These are phyloP conservation scores for Zasmidium cellare DNA, from an alignment of 2,329 filamentous ascomycete genomes.

Conservation along the genomic window DNA sequence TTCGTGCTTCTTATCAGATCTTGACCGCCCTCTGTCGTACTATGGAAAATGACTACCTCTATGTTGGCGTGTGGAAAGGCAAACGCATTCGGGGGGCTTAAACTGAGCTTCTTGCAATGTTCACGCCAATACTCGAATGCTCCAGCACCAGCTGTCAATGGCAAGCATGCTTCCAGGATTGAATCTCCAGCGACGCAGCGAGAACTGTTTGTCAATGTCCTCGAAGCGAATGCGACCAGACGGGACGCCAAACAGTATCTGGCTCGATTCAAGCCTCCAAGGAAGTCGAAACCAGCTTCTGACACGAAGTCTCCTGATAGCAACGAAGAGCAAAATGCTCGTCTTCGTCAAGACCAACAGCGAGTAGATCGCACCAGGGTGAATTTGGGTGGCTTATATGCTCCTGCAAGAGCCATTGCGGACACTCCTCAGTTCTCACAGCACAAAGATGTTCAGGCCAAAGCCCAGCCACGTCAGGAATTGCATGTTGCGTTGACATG, in stretches of 20 bases:
- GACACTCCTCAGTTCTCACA: constrained; percentile 62
- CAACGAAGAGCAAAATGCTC: constrained; percentile 22
- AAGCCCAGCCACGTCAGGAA: constrained; percentile 42
- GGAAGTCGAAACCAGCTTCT: constrained; percentile 39
- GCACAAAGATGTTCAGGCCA: constrained; percentile 42
- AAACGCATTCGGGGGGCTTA: constrained; percentile 31
- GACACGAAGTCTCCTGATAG: not conserved
- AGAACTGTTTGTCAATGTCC: constrained; percentile 81
- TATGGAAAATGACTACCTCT: constrained; percentile 38
- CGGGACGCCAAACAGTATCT: constrained; percentile 91
- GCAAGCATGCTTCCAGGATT: constrained; percentile 20
- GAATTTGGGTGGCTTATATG: constrained; percentile 63
- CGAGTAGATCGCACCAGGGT: constrained; percentile 50
- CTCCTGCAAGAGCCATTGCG: constrained; percentile 57
- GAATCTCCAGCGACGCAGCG: constrained; percentile 30
- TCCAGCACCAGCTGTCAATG: constrained; percentile 19
- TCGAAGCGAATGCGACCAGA: constrained; percentile 87
- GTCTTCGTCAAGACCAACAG: constrained; percentile 23
- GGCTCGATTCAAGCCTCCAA: constrained; percentile 69
- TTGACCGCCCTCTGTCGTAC: not conserved
- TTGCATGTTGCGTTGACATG: constrained; percentile 85
- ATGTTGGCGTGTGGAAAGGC: constrained; percentile 38
- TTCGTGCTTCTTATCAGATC: constrained; percentile 2
- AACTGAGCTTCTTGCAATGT: constrained; percentile 15
- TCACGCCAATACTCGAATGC: constrained; percentile 15